phyloP scores from a whole-genome alignment of 495 filamentous ascomycete genomes.

The Filosporella fistucella region DNA sequence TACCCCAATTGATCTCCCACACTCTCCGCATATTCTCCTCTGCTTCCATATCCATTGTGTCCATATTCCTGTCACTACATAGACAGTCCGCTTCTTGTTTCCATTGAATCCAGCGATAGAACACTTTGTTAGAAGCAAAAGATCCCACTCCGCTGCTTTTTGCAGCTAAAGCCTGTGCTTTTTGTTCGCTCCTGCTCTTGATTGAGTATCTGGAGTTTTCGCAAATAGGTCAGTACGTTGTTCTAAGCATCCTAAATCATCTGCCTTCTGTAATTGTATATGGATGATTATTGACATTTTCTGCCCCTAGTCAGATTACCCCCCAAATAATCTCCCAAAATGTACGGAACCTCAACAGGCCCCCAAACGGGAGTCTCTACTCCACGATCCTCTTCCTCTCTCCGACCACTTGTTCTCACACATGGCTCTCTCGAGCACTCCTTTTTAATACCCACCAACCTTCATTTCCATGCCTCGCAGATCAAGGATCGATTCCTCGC shows the following conservation, averaged over 20 bases:
- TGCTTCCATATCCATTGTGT: neutral
- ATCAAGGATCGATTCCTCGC: slow-evolving; percentile 81
- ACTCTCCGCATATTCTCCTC: neutral
- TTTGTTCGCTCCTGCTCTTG: slow-evolving; percentile 24
- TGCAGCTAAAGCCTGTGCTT: slow-evolving; percentile 13
- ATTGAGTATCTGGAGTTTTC: slow-evolving; percentile 24
- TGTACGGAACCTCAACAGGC: slow-evolving; percentile 84
- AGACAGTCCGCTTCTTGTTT: neutral
- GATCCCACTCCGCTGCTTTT: slow-evolving; percentile 11
- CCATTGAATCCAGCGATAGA: slow-evolving; percentile 5
- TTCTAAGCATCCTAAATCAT: too few species aligned
- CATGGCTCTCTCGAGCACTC: slow-evolving; percentile 95
- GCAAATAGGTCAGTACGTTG: slow-evolving; percentile 8
- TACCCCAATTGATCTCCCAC: slow-evolving; percentile 9
- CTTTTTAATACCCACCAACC: slow-evolving; percentile 85
- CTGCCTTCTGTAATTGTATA: too few species aligned
- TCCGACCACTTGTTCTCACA: slow-evolving; percentile 80
- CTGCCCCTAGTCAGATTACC: neutral
- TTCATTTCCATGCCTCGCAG: slow-evolving; percentile 94
- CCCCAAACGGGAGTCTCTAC: slow-evolving; percentile 94
- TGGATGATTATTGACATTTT: neutral
- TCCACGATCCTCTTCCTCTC: slow-evolving; percentile 80
- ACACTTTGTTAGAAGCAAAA: slow-evolving; percentile 8
- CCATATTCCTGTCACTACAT: slow-evolving; percentile 1
- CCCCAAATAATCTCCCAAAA: slow-evolving; percentile 34